These are phyloP conservation scores for Solanum corneliomulleri DNA, from an alignment of 257 asterid genomes.

Conservation along the genomic window DNA sequence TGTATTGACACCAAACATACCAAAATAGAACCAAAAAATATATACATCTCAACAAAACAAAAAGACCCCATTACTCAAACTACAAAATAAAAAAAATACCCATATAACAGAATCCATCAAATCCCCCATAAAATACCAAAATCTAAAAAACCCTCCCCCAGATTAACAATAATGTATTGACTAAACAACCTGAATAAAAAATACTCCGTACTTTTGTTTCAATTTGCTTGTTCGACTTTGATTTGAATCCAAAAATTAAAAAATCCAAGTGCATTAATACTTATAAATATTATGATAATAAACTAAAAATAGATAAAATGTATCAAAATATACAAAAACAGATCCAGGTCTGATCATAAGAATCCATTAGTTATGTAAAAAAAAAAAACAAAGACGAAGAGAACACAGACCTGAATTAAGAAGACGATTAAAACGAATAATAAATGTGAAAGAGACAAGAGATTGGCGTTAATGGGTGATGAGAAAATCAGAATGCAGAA, in stretches of 20 bases:
- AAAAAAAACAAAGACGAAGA: not conserved
- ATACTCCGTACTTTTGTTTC: fast-evolving
- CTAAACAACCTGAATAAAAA: not conserved
- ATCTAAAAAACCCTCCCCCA: not conserved
- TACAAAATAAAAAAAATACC: not conserved
- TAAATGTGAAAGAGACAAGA: not conserved
- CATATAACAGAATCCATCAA: not conserved
- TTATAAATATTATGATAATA: not conserved
- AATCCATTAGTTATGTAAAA: not conserved
- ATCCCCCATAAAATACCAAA: not conserved
- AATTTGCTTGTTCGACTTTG: not conserved
- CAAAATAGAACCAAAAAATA: not conserved
- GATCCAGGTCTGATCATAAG: not conserved
- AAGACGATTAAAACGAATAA: not conserved
- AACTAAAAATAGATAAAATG: too few relatives aligned
- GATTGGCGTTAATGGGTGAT: constrained; percentile 3
- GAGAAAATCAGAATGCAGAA: not conserved
- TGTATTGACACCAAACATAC: not conserved
- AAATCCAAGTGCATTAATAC: not conserved
- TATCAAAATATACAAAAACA: not conserved
- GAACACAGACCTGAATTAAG: not conserved
- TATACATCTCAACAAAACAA: not conserved
- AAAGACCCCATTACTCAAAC: not conserved
- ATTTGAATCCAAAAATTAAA: not conserved
- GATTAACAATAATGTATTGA: not conserved